Percentiles rank a stretch among this genome's conserved stretches.
phyloP scores from a whole-genome alignment of 2,329 filamentous ascomycete species.

The Venturiaceae sp. region DNA sequence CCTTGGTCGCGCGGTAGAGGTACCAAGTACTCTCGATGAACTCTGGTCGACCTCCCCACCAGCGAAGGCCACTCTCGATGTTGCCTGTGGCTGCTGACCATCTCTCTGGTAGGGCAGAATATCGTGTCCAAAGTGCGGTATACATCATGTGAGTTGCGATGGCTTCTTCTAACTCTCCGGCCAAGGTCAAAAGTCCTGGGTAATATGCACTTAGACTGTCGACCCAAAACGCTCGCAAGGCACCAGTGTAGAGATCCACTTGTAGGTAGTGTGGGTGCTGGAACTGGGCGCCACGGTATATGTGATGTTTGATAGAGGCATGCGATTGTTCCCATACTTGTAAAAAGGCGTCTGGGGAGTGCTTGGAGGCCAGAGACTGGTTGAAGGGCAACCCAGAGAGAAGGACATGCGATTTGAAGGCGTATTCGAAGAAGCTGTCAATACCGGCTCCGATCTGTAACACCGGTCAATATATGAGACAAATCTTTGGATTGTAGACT shows the following conservation, averaged over 20 bases:
- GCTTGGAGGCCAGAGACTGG: slow-evolving; percentile 37
- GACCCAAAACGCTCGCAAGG: slow-evolving; percentile 84
- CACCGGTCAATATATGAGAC: slow-evolving; percentile 19
- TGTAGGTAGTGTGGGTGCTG: slow-evolving; percentile 92
- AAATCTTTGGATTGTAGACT: slow-evolving; percentile 14
- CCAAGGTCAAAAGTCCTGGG: slow-evolving; percentile 74
- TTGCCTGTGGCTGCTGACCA: slow-evolving; percentile 81
- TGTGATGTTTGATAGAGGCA: slow-evolving; percentile 75
- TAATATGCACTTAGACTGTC: slow-evolving; percentile 95
- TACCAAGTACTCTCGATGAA: slow-evolving; percentile 97
- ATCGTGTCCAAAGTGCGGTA: slow-evolving; percentile 88
- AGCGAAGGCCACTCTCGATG: slow-evolving; percentile 77
- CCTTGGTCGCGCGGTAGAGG: slow-evolving; percentile 83
- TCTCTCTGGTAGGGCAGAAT: slow-evolving; percentile 85
- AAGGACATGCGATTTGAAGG: slow-evolving; percentile 85
- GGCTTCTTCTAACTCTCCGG: slow-evolving; percentile 84
- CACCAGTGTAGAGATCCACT: slow-evolving; percentile 78
- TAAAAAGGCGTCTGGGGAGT: slow-evolving; percentile 67
- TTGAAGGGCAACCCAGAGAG: slow-evolving; percentile 58
- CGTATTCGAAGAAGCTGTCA: slow-evolving; percentile 98
- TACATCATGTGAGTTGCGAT: slow-evolving; percentile 83
- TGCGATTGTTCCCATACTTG: slow-evolving; percentile 79
- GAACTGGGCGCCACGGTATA: slow-evolving; percentile 66
- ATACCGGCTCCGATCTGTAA: slow-evolving; percentile 77
- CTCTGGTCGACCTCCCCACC: slow-evolving; percentile 93